These are phyloP conservation scores for Aspergillus chevalieri DNA, from an alignment of 2,329 filamentous ascomycete species.

Conservation along the genomic window DNA sequence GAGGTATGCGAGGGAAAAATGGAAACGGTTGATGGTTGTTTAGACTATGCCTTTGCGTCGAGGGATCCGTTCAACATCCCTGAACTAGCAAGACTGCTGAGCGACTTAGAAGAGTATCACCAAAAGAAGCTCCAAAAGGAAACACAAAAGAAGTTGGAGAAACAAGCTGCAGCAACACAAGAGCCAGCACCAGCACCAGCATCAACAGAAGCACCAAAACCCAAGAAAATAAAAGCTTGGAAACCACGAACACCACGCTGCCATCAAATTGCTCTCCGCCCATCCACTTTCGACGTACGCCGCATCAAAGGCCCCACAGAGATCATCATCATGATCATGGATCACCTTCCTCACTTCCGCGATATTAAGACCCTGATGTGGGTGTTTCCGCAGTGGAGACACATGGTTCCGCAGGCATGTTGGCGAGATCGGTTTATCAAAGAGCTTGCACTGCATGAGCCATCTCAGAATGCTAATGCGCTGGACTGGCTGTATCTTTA, in stretches of 20 bases:
- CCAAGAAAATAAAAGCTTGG: no score
- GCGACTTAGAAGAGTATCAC: background rate
- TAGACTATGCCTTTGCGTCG: background rate
- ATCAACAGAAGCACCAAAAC: no score
- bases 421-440: background rate
- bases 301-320: background rate
- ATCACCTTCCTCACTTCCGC: background rate
- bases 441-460: background rate
- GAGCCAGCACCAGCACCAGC: no score
- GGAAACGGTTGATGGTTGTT: background rate
- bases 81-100: background rate
- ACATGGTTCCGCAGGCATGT: background rate
- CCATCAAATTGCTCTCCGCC: background rate
- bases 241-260: background rate
- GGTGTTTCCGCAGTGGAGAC: background rate
- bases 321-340: background rate
- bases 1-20: background rate
- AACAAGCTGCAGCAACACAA: background rate
- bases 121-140: background rate
- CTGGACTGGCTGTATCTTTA: background rate
- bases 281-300: background rate
- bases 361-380: background rate
- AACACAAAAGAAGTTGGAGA: background rate
- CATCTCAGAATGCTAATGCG: background rate
- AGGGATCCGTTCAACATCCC: background rate